Base-by-base conservation (phyloP, 129 eudicot species). In the Sambucus nigra region DNA sequence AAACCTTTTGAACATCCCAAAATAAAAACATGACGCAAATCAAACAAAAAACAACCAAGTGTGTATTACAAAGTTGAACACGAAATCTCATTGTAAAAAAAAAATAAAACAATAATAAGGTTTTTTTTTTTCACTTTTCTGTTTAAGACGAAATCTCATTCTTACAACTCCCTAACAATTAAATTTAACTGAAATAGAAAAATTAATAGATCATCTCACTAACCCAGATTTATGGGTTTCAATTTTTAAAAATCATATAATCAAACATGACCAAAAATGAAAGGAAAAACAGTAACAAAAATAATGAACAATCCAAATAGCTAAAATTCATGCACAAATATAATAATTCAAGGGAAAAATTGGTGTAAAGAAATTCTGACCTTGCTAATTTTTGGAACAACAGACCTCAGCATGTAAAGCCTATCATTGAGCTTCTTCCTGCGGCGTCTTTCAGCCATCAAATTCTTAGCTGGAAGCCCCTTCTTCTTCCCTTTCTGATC, bases 371-470 rank as follows among this genome's bases (percentile, higher is more conserved):
- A 46, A 71, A 33, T 65, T 40, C 54, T 74, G 59, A 91, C 99
- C 94, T 91, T 91, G 70, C 94, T 81, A 56, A 91, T 91, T 71
- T 80, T 91, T 5, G 99, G 95, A n/a, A 91, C 99, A 5, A 91
- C 89, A 23, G 99, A 91, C 72, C 99, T 59, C 25, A 91, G 81
- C 95, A 86, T 79, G 73, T 85, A 86, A 26, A 91, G 94, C 76
- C 95, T 74, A 50, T 91, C 99, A 66, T 82, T 91, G 59, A 91
- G 79, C 76, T 91, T 91, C 95, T 86, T 79, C 65, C 99, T 61
- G 28, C 99, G 72, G 18, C 94, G 81, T 46, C 99, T 59, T 56
- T 91, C 99, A 8, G 99, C 98, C 98, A 84, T 85, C 69, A 89
- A 59, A 65, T 89, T 89, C 83, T 89, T 89, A 19, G 98, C 95